A percentile compares a stretch with the other conserved stretches of the same genome.
Conservation (phyloP, 2,329 filamentous ascomycete species). For the Pseudogymnoascus sp. region DNA sequence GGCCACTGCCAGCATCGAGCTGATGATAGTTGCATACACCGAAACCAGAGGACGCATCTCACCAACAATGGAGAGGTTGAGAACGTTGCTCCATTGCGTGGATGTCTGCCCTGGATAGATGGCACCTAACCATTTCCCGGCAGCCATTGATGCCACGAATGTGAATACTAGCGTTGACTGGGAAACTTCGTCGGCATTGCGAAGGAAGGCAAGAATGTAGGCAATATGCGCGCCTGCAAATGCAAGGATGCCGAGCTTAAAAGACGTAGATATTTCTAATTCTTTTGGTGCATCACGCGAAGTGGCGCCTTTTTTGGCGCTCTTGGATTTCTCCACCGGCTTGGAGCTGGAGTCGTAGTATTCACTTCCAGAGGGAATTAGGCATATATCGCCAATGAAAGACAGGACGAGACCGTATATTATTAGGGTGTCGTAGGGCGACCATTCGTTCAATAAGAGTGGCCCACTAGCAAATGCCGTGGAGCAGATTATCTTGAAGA, state of each 20-base stretch:
- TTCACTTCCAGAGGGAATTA: constrained; percentile 23
- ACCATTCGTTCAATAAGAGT: constrained; percentile 19
- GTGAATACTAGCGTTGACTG: constrained; percentile 10
- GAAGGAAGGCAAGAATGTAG: constrained; percentile 25
- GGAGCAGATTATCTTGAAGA: constrained; percentile 27
- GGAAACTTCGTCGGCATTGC: constrained; percentile 12
- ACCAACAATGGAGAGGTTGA: constrained; percentile 19
- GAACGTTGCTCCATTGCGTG: constrained; percentile 16
- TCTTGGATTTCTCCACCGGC: constrained; percentile 7
- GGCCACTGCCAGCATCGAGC: constrained; percentile 24
- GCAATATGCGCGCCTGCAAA: constrained; percentile 26
- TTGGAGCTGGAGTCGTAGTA: constrained; percentile 15
- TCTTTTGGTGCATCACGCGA: neutral
- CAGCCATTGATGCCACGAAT: constrained; percentile 18
- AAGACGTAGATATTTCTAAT: constrained; percentile 19
- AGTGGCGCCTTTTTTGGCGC: neutral
- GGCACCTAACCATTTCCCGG: constrained; percentile 23
- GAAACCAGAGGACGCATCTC: constrained; percentile 24
- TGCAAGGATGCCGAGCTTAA: constrained; percentile 25
- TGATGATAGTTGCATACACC: constrained; percentile 24
- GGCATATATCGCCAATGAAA: constrained; percentile 22
- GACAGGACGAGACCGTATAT: constrained; percentile 23
- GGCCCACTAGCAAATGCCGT: constrained; percentile 23
- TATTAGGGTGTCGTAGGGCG: constrained; percentile 19
- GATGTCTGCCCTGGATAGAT: constrained; percentile 20